These are phyloP conservation scores for Calendula officinalis DNA, from an alignment of 129 eudicot genomes.

Conservation along the genomic window DNA sequence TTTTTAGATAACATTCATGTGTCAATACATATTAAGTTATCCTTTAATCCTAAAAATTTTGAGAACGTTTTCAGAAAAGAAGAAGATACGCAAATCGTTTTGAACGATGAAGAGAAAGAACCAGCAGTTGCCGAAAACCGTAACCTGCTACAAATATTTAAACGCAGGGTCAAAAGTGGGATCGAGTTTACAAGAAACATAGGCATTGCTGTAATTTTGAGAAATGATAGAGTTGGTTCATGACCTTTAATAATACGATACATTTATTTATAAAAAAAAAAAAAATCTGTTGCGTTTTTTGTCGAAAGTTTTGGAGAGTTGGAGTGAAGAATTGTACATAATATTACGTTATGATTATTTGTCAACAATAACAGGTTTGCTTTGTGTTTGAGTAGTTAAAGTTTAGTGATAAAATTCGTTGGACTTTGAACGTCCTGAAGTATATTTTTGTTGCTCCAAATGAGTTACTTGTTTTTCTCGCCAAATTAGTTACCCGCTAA, in stretches of 20 bases:
- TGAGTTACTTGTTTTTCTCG: too few species aligned
- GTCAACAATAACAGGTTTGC: conserved; percentile 8
- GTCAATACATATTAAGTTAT: conserved; percentile 10
- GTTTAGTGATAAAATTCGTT: not conserved
- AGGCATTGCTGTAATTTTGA: conserved; percentile 52
- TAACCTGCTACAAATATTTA: conserved; percentile 21
- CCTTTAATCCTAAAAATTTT: conserved; percentile 15
- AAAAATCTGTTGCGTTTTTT: not conserved
- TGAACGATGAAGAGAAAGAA: conserved; percentile 21
- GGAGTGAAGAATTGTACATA: conserved; percentile 49
- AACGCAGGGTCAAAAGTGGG: conserved; percentile 28
- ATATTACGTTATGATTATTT: conserved; percentile 7
- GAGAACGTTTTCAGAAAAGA: conserved; percentile 27
- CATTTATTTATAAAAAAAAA: not conserved
- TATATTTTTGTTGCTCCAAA: too few species aligned
- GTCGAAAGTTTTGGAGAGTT: not conserved
- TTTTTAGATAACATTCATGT: too few species aligned
- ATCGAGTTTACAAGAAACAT: conserved; percentile 29
- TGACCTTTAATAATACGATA: conserved; percentile 16
- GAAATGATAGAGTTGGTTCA: conserved; percentile 32
- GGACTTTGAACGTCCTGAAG: not conserved
- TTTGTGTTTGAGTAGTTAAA: not conserved
- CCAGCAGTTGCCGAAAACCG: conserved; percentile 27
- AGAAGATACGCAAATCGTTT: conserved; percentile 14
- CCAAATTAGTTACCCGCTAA: too few species aligned